A percentile compares a stretch with the other conserved stretches of the same genome.
Conservation (phyloP, 1,284 basidiomycete genomes). For the Naganishia sp. region DNA sequence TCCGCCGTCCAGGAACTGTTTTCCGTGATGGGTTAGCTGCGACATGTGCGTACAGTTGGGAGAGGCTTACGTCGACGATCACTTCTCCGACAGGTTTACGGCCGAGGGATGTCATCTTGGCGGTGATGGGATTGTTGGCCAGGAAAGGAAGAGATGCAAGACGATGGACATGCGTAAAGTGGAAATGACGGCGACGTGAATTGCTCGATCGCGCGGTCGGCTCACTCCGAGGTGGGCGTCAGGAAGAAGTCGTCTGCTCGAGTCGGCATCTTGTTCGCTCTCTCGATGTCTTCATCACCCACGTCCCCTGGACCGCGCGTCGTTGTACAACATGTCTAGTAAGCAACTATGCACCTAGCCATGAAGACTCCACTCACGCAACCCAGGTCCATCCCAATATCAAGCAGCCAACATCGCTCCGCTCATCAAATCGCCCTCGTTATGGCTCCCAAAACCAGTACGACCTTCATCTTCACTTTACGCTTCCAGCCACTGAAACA, state of each 20-base stretch:
- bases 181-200: too few species aligned
- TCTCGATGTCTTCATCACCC: neutral
- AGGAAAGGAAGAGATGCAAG: neutral
- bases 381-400: constrained; percentile 62
- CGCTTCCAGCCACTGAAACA: neutral
- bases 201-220: constrained; percentile 20
- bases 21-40: neutral
- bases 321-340: neutral
- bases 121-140: neutral
- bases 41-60: neutral
- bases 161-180: neutral
- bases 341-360: neutral
- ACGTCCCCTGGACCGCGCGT: neutral
- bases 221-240: constrained; percentile 9
- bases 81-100: constrained; percentile 28
- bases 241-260: too few species aligned
- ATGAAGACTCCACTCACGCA: neutral
- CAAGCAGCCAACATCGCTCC: constrained; percentile 71
- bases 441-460: constrained; percentile 79
- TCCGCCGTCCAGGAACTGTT: constrained; percentile 25
- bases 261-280: neutral
- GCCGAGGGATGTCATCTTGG: constrained; percentile 17
- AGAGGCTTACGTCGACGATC: constrained; percentile 24
- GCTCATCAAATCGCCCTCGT: constrained; percentile 83
- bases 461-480: constrained; percentile 39